A percentile compares a stretch with the other conserved stretches of the same genome.
These are phyloP conservation scores for Pseudozyma tsukubaensis DNA, from an alignment of 1,284 basidiomycete genomes.

Conservation along the genomic window DNA sequence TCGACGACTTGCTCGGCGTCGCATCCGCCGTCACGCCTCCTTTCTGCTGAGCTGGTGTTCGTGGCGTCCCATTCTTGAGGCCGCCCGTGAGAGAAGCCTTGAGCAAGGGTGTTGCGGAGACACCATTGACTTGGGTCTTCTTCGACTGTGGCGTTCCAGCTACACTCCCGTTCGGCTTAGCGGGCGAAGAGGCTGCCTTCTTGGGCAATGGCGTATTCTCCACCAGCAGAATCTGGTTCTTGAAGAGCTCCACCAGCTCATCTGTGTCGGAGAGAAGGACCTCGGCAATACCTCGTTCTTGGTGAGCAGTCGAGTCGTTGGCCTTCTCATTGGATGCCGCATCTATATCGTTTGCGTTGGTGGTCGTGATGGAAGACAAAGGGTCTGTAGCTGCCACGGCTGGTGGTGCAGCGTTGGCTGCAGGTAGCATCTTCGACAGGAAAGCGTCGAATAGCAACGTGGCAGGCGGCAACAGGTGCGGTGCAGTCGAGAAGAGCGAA, in stretches of 20 bases:
- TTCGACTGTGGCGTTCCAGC: constrained; percentile 21
- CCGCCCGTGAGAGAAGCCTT: constrained; percentile 1
- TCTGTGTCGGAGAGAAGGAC: constrained; percentile 38
- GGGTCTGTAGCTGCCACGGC: neutral
- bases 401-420: constrained; percentile 10
- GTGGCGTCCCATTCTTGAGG: constrained; percentile 6
- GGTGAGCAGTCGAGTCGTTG: neutral
- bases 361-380: neutral
- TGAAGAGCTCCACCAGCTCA: constrained; percentile 42
- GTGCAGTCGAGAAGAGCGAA: constrained; percentile 78
- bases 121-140: constrained; percentile 23
- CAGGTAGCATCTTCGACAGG: constrained; percentile 76
- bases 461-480: constrained; percentile 83
- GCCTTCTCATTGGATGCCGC: neutral
- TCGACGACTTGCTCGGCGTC: constrained; percentile 25
- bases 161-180: constrained; percentile 9
- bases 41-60: constrained; percentile 6
- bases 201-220: neutral
- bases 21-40: neutral
- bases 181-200: constrained; percentile 1
- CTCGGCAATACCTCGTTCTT: constrained; percentile 27
- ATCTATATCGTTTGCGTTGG: constrained; percentile 7
- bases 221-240: constrained; percentile 22
- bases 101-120: neutral
- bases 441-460: constrained; percentile 80